Evolutionary conservation across 192 early-diverging fungal genomes (phyloP).

Genomic region (Gaertneriomyces sp.): DNA sequence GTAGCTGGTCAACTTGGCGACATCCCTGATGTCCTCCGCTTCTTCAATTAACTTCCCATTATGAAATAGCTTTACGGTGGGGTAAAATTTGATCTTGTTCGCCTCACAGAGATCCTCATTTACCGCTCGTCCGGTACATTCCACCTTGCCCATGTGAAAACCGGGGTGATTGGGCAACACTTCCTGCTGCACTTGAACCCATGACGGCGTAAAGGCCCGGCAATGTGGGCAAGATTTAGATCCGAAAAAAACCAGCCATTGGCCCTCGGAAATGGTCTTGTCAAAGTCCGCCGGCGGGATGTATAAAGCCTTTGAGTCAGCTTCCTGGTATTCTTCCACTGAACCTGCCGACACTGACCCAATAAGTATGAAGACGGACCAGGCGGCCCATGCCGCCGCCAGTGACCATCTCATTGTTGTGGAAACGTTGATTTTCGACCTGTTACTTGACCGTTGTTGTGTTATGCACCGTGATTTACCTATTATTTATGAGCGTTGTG

Average conservation of each 20-base stretch:
- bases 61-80: constrained; percentile 49
- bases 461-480: too few species aligned
- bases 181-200: constrained; percentile 27
- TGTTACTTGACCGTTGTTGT: too few species aligned
- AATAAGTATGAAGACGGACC: background rate
- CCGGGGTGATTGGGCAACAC: constrained; percentile 35
- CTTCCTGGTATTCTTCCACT: constrained; percentile 10
- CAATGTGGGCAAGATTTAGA: constrained; percentile 28
- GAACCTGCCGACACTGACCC: background rate
- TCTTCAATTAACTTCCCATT: constrained; percentile 7
- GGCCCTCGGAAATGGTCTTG: constrained; percentile 9
- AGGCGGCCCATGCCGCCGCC: too few species aligned
- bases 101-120: constrained; percentile 55
- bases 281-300: constrained; percentile 8
- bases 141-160: constrained; percentile 65
- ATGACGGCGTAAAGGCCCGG: constrained; percentile 29
- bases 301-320: constrained; percentile 4
- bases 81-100: constrained; percentile 56
- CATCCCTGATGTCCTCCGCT: background rate
- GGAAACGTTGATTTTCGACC: too few species aligned
- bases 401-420: too few species aligned
- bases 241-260: constrained; percentile 37
- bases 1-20: constrained; percentile 5
- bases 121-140: constrained; percentile 57
- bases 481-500: too few species aligned